These are phyloP conservation scores for Penicillium taxi DNA, from an alignment of 495 filamentous ascomycete genomes.

Conservation along the genomic window DNA sequence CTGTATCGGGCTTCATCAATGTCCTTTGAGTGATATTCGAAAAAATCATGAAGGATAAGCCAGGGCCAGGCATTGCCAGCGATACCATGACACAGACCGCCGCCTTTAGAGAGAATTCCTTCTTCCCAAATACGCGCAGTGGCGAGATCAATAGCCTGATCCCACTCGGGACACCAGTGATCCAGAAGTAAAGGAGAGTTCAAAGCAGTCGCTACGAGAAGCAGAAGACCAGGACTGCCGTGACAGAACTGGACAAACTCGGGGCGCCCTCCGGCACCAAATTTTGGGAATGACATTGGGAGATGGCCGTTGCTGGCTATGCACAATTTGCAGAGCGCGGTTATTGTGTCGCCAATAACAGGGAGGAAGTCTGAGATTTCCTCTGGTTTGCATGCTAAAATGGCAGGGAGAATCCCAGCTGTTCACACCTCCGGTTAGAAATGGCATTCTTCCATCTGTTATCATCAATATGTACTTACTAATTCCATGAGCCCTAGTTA, in stretches of 20 bases:
- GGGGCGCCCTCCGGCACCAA: conserved; percentile 10
- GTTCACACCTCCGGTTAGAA: too few species aligned
- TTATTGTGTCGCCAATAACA: conserved; percentile 33
- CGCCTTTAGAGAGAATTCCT: conserved; percentile 42
- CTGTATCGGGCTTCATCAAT: conserved; percentile 17
- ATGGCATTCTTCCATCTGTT: neutral
- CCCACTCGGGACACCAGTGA: conserved; percentile 37
- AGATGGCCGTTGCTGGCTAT: conserved; percentile 35
- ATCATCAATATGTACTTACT: conserved; percentile 16
- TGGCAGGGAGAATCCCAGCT: conserved; percentile 38
- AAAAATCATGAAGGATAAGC: conserved; percentile 29
- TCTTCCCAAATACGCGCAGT: conserved; percentile 41
- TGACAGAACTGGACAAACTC: conserved; percentile 43
- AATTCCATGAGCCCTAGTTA: conserved; percentile 24
- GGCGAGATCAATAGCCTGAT: conserved; percentile 27
- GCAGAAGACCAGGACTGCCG: conserved; percentile 34
- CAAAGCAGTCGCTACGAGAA: conserved; percentile 29
- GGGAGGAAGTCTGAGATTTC: conserved; percentile 26
- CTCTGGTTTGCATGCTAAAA: conserved; percentile 29
- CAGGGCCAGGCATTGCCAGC: conserved; percentile 39
- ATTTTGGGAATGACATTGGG: conserved; percentile 27
- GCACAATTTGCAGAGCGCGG: conserved; percentile 29
- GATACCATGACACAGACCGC: conserved; percentile 41
- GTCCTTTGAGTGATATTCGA: conserved; percentile 20
- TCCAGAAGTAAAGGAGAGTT: conserved; percentile 16